phyloP scores from a whole-genome alignment of 768 basidiomycete species.

The Phanerochaete carnosa region DNA sequence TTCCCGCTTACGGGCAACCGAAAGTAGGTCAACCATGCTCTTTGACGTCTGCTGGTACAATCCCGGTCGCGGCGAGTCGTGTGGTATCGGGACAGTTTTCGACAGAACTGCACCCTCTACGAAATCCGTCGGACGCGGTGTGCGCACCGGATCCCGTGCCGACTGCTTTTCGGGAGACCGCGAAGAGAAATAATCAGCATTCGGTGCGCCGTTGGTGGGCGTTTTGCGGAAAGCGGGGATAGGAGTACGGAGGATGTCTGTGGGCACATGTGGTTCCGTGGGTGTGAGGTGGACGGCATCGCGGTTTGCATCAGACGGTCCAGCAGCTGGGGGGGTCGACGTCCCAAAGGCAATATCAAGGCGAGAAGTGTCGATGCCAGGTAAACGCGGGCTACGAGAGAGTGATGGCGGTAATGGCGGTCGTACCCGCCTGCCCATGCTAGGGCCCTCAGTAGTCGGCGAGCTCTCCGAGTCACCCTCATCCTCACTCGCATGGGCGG shows the following conservation, averaged over 20 bases:
- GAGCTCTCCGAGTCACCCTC: slow-evolving; percentile 23
- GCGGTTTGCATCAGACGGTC: background rate
- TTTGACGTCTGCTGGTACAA: slow-evolving; percentile 59
- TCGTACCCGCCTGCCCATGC: slow-evolving; percentile 11
- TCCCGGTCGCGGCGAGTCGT: slow-evolving; percentile 32
- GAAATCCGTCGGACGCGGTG: slow-evolving; percentile 24
- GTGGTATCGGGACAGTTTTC: slow-evolving; percentile 24
- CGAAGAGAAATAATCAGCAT: slow-evolving; percentile 28
- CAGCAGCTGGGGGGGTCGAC: background rate
- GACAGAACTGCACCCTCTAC: slow-evolving; percentile 3
- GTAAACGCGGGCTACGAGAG: slow-evolving; percentile 13
- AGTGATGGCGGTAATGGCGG: slow-evolving; percentile 11
- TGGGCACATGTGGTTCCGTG: background rate
- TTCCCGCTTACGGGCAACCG: slow-evolving; percentile 16
- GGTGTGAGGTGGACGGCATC: slow-evolving; percentile 18
- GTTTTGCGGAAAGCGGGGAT: slow-evolving; percentile 10
- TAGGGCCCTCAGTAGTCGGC: slow-evolving; percentile 15
- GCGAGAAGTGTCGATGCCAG: slow-evolving; percentile 17
- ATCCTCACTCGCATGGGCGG: slow-evolving; percentile 35
- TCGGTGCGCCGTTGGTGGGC: slow-evolving; percentile 4
- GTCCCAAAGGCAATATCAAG: background rate
- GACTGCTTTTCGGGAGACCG: slow-evolving; percentile 8
- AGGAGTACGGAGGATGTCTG: slow-evolving; percentile 12
- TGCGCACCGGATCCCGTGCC: slow-evolving; percentile 15
- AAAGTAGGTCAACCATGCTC: slow-evolving; percentile 59